Evolutionary conservation across 1,139 yeast genomes (phyloP), one percentile per base, ranked within the genome.

Genomic region (Tardiomyces blankii): DNA sequence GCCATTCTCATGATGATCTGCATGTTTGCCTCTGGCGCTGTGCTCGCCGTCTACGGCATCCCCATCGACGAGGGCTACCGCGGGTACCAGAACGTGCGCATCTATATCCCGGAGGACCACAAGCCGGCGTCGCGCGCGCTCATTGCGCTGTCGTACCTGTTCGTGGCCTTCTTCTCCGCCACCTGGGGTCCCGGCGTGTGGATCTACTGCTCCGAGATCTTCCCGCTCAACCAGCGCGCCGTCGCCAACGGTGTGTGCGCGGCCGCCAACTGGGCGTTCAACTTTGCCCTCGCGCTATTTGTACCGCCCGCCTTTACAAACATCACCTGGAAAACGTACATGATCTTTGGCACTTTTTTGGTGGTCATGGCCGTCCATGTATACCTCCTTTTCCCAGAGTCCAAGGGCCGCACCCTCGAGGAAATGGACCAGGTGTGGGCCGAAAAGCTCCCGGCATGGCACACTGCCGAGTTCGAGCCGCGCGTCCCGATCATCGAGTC

Each of bases 341-440:
- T 51, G 38, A 43, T 51, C 42, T 50, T 50, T 46, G 50, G 52
- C 11, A 49, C 49, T 4, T 49, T 51, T 47, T 48, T 49, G 44
- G 45, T 39, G 23, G 44, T 46, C 6, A 39, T 41, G 41, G 32
- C 49, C 18, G 44, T 46, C 70, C 71, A 39, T 68, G 61, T 77
- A n/a, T 76, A 69, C 62, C 69, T 75, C 61, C 70, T 69, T 52
- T 76, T 80, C 45, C 73, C 71, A 58, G 86, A 80, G 64, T 79
- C 87, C 28, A 78, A 77, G 62, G 83, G 84, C 23, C 70, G 77
- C 54, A 67, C 75, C 51, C 70, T 80, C 63, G 87, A 80, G 62
- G 82, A 80, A 58, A 77, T 80, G 54, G 85, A 80, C 60, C 35
- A 30, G 35, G 35, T 30, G 16, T 30, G 35, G 35, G 35, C 35